These are phyloP conservation scores for Sclerotiophoma versabilis DNA, from an alignment of 2,329 filamentous ascomycete species.

Conservation along the genomic window DNA sequence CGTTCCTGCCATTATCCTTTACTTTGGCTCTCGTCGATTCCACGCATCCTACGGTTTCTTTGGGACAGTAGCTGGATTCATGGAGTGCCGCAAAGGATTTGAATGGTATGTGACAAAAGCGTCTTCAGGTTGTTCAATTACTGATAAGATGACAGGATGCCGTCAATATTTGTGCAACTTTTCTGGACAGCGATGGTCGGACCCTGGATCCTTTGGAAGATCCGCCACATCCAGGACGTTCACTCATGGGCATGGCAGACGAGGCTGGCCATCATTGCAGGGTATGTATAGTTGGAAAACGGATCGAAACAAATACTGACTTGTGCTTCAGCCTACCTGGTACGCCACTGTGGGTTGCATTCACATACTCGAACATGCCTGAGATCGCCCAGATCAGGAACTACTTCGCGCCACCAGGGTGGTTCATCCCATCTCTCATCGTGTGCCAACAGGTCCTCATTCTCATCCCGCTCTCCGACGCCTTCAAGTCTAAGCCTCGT, in stretches of 20 bases:
- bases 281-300: conserved; percentile 28
- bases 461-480: conserved; percentile 44
- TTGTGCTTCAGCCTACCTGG: conserved; percentile 40
- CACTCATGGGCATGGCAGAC: conserved; percentile 51
- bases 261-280: conserved; percentile 46
- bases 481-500: conserved; percentile 29
- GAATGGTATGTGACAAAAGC: conserved; percentile 63
- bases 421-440: conserved; percentile 48
- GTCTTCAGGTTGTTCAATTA: not conserved
- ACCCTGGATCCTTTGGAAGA: conserved; percentile 50
- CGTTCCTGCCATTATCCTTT: conserved; percentile 65
- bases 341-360: conserved; percentile 48
- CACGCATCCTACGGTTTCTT: conserved; percentile 64
- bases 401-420: conserved; percentile 46
- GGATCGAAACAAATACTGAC: conserved; percentile 26
- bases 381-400: conserved; percentile 35
- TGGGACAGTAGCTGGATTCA: conserved; percentile 56
- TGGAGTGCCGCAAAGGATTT: conserved; percentile 60
- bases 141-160: conserved; percentile 37
- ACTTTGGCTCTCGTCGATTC: conserved; percentile 70
- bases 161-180: conserved; percentile 47
- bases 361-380: conserved; percentile 41
- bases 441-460: conserved; percentile 49
- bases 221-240: conserved; percentile 46
- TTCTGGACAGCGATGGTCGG: conserved; percentile 48